Percentiles rank a stretch among this genome's conserved stretches.
phyloP scores from a whole-genome alignment of 345 rosid species.

The Euphorbia peplus region DNA sequence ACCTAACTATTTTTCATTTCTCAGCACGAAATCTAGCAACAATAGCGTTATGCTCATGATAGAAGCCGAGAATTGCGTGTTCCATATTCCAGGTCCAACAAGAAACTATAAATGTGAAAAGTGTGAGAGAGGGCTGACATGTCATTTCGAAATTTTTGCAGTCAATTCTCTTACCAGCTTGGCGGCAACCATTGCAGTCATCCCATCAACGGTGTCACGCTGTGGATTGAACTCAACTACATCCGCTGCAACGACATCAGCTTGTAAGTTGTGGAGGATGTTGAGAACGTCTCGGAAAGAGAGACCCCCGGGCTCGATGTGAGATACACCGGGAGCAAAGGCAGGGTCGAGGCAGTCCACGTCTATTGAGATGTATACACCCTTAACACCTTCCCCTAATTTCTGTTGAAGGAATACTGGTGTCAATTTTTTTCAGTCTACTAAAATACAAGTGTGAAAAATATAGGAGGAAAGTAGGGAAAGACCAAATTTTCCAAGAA shows the following conservation, averaged over 20 bases:
- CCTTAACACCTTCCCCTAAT: conserved; percentile 94
- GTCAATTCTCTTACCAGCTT: conserved; percentile 91
- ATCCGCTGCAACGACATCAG: conserved; percentile 85
- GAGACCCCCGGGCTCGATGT: conserved; percentile 97
- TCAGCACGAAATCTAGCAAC: not conserved
- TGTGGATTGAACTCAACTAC: conserved; percentile 98
- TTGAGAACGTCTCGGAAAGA: conserved; percentile 88
- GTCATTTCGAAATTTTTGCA: conserved; percentile 81
- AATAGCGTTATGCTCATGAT: not conserved
- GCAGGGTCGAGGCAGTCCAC: conserved; percentile 98
- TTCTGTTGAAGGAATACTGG: conserved; percentile 45
- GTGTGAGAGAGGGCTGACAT: not conserved
- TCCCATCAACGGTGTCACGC: conserved; percentile 96
- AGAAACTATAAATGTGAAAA: not conserved
- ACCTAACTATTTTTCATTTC: not conserved
- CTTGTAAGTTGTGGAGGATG: conserved; percentile 82
- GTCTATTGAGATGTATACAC: conserved; percentile 83
- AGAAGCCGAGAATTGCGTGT: not conserved
- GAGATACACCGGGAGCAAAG: conserved; percentile 97
- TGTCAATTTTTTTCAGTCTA: not conserved
- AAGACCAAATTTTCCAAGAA: conserved; percentile 80
- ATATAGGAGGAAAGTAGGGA: not conserved
- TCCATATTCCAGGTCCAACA: not conserved
- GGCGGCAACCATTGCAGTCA: conserved; percentile 99
- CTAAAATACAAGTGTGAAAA: not conserved